phyloP scores from a whole-genome alignment of 2,329 filamentous ascomycete species.

The Pseudocercospora fijiensis region DNA sequence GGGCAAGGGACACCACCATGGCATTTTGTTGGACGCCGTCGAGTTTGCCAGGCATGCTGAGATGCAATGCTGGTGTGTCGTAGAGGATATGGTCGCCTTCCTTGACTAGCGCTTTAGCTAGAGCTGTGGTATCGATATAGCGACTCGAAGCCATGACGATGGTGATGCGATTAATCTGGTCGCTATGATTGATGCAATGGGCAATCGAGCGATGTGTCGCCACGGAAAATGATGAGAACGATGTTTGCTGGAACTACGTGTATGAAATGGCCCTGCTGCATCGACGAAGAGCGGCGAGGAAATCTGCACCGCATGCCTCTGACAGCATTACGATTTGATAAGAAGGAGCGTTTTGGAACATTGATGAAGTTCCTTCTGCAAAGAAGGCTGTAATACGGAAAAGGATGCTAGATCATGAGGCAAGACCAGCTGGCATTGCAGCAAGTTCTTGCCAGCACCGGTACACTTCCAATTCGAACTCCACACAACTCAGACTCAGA shows the following conservation, averaged over 20 bases:
- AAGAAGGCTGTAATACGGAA: too few relatives aligned
- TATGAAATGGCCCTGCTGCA: not conserved
- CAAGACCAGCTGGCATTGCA: not conserved
- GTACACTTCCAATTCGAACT: too few relatives aligned
- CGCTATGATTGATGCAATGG: too few relatives aligned
- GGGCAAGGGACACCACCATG: not conserved
- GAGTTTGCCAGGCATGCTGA: not conserved
- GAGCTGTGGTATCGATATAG: too few relatives aligned
- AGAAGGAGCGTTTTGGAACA: not conserved
- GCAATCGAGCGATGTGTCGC: too few relatives aligned
- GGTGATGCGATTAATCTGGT: too few relatives aligned
- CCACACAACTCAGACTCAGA: too few relatives aligned
- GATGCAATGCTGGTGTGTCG: not conserved
- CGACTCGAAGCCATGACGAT: too few relatives aligned
- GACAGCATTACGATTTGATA: too few relatives aligned
- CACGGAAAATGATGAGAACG: not conserved
- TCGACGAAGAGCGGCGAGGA: not conserved
- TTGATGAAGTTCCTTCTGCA: not conserved
- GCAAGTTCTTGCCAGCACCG: not conserved
- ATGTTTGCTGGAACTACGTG: not conserved
- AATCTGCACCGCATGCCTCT: too few relatives aligned
- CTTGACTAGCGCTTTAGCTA: too few relatives aligned
- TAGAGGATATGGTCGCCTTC: not conserved
- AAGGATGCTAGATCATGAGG: too few relatives aligned
- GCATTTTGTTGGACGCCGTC: not conserved